Conservation (phyloP, 1,284 basidiomycete species). For the Leccinum pachyderme region DNA sequence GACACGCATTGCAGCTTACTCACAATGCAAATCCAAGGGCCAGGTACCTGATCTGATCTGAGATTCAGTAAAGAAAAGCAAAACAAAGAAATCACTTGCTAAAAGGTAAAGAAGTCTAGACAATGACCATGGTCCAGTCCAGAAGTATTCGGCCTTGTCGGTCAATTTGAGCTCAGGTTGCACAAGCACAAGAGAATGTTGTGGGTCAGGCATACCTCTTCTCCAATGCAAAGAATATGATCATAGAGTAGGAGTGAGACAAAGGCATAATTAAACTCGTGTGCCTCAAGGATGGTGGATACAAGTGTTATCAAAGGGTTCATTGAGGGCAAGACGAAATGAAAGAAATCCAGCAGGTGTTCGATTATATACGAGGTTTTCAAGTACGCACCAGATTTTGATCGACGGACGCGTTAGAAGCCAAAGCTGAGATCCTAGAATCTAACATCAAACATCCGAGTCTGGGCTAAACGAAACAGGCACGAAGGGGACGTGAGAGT, state of each 20-base stretch:
- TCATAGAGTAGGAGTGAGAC: conserved; percentile 9
- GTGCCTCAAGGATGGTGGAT: background rate
- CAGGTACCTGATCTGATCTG: conserved; percentile 8
- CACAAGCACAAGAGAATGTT: background rate
- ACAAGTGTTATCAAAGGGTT: background rate
- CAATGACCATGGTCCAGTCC: conserved; percentile 6
- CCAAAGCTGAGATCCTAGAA: background rate
- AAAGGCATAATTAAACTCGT: background rate
- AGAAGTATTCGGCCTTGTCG: conserved; percentile 10
- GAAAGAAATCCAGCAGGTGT: background rate
- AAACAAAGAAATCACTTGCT: background rate
- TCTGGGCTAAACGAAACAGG: background rate
- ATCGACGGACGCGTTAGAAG: background rate
- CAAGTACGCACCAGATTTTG: background rate
- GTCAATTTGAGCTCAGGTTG: background rate
- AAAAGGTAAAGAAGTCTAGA: conserved; percentile 8
- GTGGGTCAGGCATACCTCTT: conserved; percentile 5
- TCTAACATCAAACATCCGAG: background rate
- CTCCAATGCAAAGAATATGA: conserved; percentile 4
- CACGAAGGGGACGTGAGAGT: background rate
- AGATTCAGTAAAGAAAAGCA: background rate
- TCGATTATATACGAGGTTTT: background rate
- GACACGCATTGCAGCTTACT: background rate
- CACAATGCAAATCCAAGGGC: conserved; percentile 3
- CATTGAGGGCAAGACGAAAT: background rate